Evolutionary conservation across 495 filamentous ascomycete species (phyloP).

Genomic region (Aspergillus coremiiformis): DNA sequence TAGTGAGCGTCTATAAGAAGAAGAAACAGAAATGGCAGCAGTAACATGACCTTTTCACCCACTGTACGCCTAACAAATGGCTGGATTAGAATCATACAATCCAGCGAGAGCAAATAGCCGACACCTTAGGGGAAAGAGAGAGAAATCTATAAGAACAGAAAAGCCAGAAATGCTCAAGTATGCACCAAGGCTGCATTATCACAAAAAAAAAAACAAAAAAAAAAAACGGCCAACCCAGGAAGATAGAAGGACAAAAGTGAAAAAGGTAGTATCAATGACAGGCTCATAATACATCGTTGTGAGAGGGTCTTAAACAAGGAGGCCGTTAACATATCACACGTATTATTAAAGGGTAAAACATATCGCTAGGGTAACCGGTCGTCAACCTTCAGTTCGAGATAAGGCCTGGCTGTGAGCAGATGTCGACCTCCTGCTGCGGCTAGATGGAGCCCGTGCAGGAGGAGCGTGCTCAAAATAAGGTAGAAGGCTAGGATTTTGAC

Average conservation of each 20-base stretch:
- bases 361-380: neutral
- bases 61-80: neutral
- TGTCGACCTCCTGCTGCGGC: conserved; percentile 30
- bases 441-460: conserved; percentile 31
- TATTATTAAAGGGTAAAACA: neutral
- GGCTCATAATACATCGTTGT: neutral
- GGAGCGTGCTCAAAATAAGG: conserved; percentile 45
- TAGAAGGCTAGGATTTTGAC: conserved; percentile 49
- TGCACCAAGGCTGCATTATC: neutral
- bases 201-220: too few species aligned
- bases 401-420: conserved; percentile 29
- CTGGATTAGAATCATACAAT: neutral
- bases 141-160: neutral
- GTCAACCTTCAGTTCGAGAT: neutral
- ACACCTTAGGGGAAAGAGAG: neutral
- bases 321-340: neutral
- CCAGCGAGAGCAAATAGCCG: neutral
- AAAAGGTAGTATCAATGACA: neutral
- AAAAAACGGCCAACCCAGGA: neutral
- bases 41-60: neutral
- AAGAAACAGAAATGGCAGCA: too few species aligned
- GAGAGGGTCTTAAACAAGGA: neutral
- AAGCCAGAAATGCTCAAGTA: neutral
- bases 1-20: neutral
- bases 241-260: neutral